Evolutionary conservation across 73 alveolate genomes (phyloP).

Genomic region (Tetrahymena malaccensis): DNA sequence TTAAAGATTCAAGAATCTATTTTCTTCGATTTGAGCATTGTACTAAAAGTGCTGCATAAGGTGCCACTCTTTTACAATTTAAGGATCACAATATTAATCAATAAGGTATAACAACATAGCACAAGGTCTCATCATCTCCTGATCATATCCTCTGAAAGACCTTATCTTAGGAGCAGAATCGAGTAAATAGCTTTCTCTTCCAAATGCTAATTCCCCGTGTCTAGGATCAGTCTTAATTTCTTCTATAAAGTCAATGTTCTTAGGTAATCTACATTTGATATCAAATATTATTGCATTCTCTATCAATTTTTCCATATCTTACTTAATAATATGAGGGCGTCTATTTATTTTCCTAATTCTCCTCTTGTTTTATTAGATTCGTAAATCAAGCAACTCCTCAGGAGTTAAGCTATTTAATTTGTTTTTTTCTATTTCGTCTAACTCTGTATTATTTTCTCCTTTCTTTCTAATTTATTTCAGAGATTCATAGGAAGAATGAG

Average conservation of each 20-base stretch:
- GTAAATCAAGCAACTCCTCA: neutral
- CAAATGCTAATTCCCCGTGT: neutral
- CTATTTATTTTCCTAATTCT: neutral
- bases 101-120: neutral
- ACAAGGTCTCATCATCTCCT: neutral
- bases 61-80: neutral
- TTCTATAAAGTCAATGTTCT: neutral
- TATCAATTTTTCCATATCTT: neutral
- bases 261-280: neutral
- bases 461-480: neutral
- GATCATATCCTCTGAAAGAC: neutral
- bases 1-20: neutral
- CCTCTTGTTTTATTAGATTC: neutral
- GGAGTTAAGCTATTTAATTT: neutral
- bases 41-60: neutral
- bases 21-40: neutral
- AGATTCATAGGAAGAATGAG: neutral
- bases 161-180: neutral
- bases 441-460: neutral
- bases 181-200: neutral
- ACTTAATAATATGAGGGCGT: neutral
- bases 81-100: neutral
- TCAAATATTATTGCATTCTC: neutral
- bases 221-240: neutral
- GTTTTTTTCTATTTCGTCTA: neutral